Evolutionary conservation across 306 rosid species (phyloP).

Genomic region (Quercus variabilis): DNA sequence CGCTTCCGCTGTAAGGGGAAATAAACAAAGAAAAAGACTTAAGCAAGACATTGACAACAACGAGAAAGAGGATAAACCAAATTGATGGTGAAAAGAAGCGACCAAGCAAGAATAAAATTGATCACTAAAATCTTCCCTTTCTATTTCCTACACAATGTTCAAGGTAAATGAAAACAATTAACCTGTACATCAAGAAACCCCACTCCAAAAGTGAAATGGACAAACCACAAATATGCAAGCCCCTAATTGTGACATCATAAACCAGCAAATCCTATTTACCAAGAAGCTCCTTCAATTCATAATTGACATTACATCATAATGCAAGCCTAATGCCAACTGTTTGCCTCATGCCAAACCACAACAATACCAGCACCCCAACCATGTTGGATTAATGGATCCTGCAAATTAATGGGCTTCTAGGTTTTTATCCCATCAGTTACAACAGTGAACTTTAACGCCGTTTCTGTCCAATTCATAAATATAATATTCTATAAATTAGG

Average conservation of each 20-base stretch:
- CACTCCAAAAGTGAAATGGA: neutral
- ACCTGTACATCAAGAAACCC: neutral
- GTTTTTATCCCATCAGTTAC: neutral
- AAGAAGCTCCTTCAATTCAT: neutral
- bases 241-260: neutral
- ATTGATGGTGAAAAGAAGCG: neutral
- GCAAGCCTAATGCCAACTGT: neutral
- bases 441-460: neutral
- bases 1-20: slow-evolving; percentile 66
- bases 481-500: neutral
- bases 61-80: neutral
- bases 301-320: neutral
- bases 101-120: neutral
- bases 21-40: slow-evolving; percentile 1
- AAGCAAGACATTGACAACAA: neutral
- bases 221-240: neutral
- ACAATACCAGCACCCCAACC: neutral
- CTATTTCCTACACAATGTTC: neutral
- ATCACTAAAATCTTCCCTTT: neutral
- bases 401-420: neutral
- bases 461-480: neutral
- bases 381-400: neutral
- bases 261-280: neutral
- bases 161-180: neutral
- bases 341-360: neutral